Evolutionary conservation across 208 protist species (phyloP).

Genomic region (Acanthamoeba royreba): DNA sequence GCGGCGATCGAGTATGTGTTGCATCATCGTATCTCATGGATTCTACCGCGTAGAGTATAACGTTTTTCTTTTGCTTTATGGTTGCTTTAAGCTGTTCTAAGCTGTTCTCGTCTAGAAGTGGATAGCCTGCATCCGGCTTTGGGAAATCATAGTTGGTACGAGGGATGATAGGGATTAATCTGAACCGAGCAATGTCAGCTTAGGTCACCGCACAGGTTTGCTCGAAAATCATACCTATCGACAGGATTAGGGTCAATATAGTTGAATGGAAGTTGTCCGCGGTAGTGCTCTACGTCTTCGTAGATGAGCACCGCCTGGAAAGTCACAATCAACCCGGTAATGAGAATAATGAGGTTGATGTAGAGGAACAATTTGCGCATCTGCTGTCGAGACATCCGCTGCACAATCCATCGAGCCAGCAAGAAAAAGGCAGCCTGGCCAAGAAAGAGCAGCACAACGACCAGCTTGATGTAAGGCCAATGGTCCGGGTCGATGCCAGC

Average conservation of each 20-base stretch:
- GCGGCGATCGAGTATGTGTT: not conserved
- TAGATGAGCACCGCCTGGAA: constrained; percentile 12
- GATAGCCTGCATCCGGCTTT: not conserved
- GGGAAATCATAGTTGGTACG: not conserved
- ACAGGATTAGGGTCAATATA: constrained; percentile 3
- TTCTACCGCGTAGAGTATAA: not conserved
- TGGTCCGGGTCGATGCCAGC: not conserved
- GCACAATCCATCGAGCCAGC: not conserved
- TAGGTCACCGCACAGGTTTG: no score
- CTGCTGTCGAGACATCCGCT: not conserved
- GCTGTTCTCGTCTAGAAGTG: not conserved
- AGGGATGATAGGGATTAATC: not conserved
- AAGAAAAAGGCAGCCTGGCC: not conserved
- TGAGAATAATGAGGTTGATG: not conserved
- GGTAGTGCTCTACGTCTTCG: constrained; percentile 15
- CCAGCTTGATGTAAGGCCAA: not conserved
- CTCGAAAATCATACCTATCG: not conserved
- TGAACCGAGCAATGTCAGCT: no score
- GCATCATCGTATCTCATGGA: not conserved
- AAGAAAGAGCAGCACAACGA: not conserved
- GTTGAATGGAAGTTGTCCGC: constrained; percentile 6
- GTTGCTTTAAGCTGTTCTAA: not conserved
- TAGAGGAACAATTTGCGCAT: not conserved
- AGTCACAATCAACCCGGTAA: not conserved
- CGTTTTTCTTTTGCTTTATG: not conserved